Evolutionary conservation across 1,284 basidiomycete genomes (phyloP), one percentile per base, ranked within the genome.

Genomic region (Psilocybe mexicana): DNA sequence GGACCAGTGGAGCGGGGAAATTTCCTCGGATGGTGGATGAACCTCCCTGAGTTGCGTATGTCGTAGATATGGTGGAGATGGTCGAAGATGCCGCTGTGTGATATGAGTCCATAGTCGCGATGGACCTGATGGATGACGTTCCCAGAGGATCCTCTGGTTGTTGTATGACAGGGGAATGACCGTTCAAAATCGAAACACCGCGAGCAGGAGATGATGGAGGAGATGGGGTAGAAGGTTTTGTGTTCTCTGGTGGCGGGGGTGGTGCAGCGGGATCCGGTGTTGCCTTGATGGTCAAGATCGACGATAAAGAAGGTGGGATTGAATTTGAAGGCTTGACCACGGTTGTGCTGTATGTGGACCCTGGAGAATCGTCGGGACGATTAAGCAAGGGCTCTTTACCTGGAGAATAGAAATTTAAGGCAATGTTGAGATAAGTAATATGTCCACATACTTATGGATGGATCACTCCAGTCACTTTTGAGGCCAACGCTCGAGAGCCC

Each of bases 41-140:
- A n/a, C 84, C 84, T 18, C 88, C 88, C 65, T 88, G 86, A 0
- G 87, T 90, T 5, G 87, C 90, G 8, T 77, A 77, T 2, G 89
- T 82, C 48, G 80, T 84, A 1, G 86, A 88, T 23, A 81, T 74
- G 18, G 73, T 73, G 7, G 81, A 77, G 4, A 77, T 79, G 8
- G 80, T 79, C 38, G 76, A 26, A 2, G 55, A 28, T 10, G 47
- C 73, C 6, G 86, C 87, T 3, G 88, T 90, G 62, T 85, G 84
- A 70, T 86, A 92, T 6, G 87, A 82, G 62, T 90, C 84, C 33
- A 83, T 73, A 0, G 86, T 82, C 43, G 86, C 83, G 50, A 84
- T 83, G 5, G 86, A 84, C 49, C 88, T 67, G 40, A 83, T 72
- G 7, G 89, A 89, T 18, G 70, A 69, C 10, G 68, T 63, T n/a